Evolutionary conservation across 1,284 basidiomycete genomes (phyloP).

Genomic region (Cutaneotrichosporon cutaneum): DNA sequence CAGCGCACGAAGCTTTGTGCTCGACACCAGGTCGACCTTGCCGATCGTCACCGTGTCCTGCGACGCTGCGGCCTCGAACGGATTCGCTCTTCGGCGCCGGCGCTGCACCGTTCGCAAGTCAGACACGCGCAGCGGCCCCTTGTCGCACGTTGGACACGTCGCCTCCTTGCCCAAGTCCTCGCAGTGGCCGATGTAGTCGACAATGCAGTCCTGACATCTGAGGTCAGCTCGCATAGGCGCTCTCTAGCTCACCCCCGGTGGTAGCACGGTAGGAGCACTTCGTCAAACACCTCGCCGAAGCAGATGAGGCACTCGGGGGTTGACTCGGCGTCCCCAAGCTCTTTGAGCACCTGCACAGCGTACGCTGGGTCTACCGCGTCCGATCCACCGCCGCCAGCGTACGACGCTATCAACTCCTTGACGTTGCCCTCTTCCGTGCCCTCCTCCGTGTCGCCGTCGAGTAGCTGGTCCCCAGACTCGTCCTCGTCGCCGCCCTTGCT

Average conservation of each 20-base stretch:
- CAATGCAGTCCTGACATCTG: slow-evolving; percentile 53
- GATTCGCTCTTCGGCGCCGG: slow-evolving; percentile 49
- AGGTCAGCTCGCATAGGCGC: slow-evolving; percentile 35
- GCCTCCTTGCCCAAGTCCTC: slow-evolving; percentile 49
- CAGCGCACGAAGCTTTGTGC: slow-evolving; percentile 62
- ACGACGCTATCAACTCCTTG: slow-evolving; percentile 64
- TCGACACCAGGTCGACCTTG: slow-evolving; percentile 78
- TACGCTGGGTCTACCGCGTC: slow-evolving; percentile 55
- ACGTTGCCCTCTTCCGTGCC: slow-evolving; percentile 56
- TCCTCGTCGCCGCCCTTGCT: slow-evolving; percentile 57
- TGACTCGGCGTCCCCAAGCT: slow-evolving; percentile 55
- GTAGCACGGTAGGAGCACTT: slow-evolving; percentile 73
- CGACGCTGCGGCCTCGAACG: slow-evolving; percentile 12
- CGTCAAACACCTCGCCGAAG: slow-evolving; percentile 55
- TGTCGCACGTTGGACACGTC: slow-evolving; percentile 47
- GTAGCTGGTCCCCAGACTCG: slow-evolving; percentile 51
- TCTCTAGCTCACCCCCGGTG: slow-evolving; percentile 77
- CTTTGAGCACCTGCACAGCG: slow-evolving; percentile 65
- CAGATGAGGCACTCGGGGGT: slow-evolving; percentile 76
- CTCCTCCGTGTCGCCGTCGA: slow-evolving; percentile 43
- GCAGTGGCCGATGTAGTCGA: slow-evolving; percentile 49
- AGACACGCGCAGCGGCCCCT: slow-evolving; percentile 41
- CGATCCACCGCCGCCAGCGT: slow-evolving; percentile 55
- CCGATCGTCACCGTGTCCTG: slow-evolving; percentile 58
- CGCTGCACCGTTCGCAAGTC: slow-evolving; percentile 46